phyloP scores from a whole-genome alignment of 169 alveolate species.

The Cryptosporidium sp. region DNA sequence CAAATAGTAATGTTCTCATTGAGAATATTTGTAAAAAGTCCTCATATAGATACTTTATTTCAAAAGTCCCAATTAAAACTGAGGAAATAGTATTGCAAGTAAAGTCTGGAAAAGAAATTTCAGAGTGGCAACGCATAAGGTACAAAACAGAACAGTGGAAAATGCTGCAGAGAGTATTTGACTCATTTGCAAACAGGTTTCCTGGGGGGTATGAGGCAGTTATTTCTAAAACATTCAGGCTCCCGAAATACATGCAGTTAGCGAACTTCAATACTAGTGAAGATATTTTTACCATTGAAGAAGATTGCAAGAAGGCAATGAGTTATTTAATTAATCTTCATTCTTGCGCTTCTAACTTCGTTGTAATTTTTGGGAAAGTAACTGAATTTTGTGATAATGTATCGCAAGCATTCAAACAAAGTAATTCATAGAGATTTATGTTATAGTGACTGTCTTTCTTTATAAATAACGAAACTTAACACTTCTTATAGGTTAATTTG shows the following conservation, averaged over 20 bases:
- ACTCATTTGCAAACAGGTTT: constrained; percentile 28
- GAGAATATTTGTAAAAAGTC: constrained; percentile 35
- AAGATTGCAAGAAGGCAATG: constrained; percentile 52
- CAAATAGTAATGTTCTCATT: constrained; percentile 40
- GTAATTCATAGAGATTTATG: not conserved
- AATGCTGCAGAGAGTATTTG: constrained; percentile 24
- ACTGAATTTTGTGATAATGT: constrained; percentile 39
- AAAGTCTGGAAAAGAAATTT: constrained; percentile 17
- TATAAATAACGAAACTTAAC: not conserved
- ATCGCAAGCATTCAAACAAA: constrained; percentile 25
- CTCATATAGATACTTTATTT: constrained; percentile 45
- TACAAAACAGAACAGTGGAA: constrained; percentile 55
- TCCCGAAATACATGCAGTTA: constrained; percentile 64
- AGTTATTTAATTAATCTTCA: constrained; percentile 44
- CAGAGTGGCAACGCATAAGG: constrained; percentile 47
- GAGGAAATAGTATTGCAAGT: constrained; percentile 6
- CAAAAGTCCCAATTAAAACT: constrained; percentile 16
- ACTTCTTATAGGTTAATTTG: not conserved
- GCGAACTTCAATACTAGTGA: constrained; percentile 51
- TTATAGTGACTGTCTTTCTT: not conserved
- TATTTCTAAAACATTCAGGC: constrained; percentile 22
- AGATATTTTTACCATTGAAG: constrained; percentile 29
- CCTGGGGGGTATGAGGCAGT: constrained; percentile 43
- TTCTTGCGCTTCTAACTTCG: constrained; percentile 46
- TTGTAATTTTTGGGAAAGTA: constrained; percentile 51